Conservation (phyloP, 2,329 filamentous ascomycete species). For the Colletotrichum limetticola region DNA sequence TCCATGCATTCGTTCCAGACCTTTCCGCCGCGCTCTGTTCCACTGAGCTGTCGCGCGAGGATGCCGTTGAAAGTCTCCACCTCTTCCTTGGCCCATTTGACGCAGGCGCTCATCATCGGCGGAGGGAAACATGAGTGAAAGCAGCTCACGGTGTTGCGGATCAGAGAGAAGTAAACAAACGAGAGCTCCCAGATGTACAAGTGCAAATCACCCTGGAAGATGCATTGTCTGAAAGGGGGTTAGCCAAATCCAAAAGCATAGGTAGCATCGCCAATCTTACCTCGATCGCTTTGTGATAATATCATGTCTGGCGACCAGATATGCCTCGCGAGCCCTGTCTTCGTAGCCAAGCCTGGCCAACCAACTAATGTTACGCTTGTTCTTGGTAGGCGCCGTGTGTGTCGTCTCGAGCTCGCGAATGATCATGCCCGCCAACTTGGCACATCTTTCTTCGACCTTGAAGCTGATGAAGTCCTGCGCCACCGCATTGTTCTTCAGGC, state of each 20-base stretch:
- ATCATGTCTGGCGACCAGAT: conserved; percentile 81
- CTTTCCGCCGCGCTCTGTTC: conserved; percentile 79
- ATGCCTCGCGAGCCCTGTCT: conserved; percentile 87
- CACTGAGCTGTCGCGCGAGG: conserved; percentile 85
- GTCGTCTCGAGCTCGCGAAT: conserved; percentile 81
- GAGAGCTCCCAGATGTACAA: conserved; percentile 95
- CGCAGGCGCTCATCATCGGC: conserved; percentile 90
- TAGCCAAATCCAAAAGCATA: background rate
- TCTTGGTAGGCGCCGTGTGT: conserved; percentile 80
- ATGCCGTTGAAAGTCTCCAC: conserved; percentile 91
- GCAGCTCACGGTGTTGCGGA: conserved; percentile 90
- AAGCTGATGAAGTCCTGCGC: conserved; percentile 93
- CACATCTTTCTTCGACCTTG: conserved; percentile 88
- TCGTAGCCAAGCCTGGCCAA: conserved; percentile 89
- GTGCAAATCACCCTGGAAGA: conserved; percentile 93
- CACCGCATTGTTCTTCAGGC: conserved; percentile 84
- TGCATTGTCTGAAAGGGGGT: conserved; percentile 75
- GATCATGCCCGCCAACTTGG: conserved; percentile 79
- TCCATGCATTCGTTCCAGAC: conserved; percentile 88
- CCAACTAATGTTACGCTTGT: conserved; percentile 85
- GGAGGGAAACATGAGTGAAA: conserved; percentile 90
- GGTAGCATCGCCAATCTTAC: conserved; percentile 57
- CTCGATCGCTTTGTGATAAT: conserved; percentile 85
- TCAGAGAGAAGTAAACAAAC: conserved; percentile 94
- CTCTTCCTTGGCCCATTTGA: conserved; percentile 98